Evolutionary conservation across 169 alveolate genomes (phyloP).

Genomic region (Eimeria sp.): DNA sequence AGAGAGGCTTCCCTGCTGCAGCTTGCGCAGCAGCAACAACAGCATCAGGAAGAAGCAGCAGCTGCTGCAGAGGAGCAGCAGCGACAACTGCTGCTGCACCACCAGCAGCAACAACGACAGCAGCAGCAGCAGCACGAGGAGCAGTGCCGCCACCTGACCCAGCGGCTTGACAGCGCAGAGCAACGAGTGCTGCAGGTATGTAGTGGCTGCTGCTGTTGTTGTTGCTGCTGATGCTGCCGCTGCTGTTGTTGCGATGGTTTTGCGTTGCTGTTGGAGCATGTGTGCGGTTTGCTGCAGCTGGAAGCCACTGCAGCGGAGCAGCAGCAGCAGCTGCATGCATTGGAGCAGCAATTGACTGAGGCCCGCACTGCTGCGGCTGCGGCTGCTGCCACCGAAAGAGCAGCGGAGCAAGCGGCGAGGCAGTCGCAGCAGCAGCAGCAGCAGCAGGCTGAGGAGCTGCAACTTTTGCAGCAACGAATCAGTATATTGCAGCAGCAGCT

Average conservation of each 20-base stretch:
- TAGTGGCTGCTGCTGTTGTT: conserved; percentile 7
- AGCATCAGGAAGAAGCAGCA: conserved; percentile 18
- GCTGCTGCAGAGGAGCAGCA: conserved; percentile 51
- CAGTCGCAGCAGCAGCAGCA: conserved; percentile 39
- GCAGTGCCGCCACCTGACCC: conserved; percentile 8
- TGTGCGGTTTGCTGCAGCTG: conserved; percentile 39
- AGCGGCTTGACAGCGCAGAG: conserved; percentile 25
- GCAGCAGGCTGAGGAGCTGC: conserved; percentile 11
- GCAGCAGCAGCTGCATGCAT: conserved; percentile 1
- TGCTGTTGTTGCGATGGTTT: background rate
- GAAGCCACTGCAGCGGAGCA: conserved; percentile 21
- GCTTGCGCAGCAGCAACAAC: conserved; percentile 39
- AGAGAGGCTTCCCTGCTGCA: conserved; percentile 24
- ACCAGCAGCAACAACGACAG: conserved; percentile 23
- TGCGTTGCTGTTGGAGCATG: background rate
- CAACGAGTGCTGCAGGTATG: conserved; percentile 2
- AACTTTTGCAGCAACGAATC: conserved; percentile 16
- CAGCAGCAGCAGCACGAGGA: conserved; percentile 62
- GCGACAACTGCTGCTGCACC: conserved; percentile 48
- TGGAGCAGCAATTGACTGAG: background rate
- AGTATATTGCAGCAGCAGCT: conserved; percentile 18
- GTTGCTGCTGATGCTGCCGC: conserved; percentile 5
- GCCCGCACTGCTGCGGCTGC: conserved; percentile 55
- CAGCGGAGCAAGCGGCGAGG: conserved; percentile 14
- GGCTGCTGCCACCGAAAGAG: background rate